Evolutionary conservation across 495 filamentous ascomycete species (phyloP), one percentile per base, ranked within the genome.

Genomic region (Hyaloscypha variabilis): DNA sequence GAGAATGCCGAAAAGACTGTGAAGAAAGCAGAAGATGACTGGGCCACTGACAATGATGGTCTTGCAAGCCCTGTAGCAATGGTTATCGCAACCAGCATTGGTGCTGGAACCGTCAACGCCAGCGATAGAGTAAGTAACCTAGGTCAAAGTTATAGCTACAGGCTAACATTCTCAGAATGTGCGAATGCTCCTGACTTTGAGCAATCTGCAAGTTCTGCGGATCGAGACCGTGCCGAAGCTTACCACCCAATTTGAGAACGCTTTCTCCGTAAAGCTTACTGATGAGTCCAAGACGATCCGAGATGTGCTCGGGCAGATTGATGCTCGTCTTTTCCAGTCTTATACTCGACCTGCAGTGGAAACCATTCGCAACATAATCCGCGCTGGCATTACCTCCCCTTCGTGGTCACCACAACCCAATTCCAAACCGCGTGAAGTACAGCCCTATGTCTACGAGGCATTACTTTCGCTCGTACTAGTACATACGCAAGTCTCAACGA

Each of bases 401-500:
- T 76, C 81, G 67, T 98, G 94, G 94, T 78, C 83, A 1, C 90
- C 91, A 0, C 67, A 79, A 0, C 78, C 83, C 13, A 78, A 76
- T 62, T 66, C 75, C 53, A 87, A 88, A 26, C 93, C 94, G 2
- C 83, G 82, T 17, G 87, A 93, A 72, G 93, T 93, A 4, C 85
- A 85, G 11, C 89, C 93, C 0, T 99, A 98, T 74, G 86, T 98
- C 63, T 97, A 97, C 81, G 88, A 88, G 60, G 85, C 89, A 2
- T 84, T 99, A 28, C 83, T 98, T 49, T 77, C 78, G 6, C 86
- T 99, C 30, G 95, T 98, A 0, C 84, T 94, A 46, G 88, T 96
- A 8, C 95, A 99, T 80, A 90, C 91, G 1, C 94, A 98, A 75
- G 91, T 98, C 21, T 88, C 86, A 36, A 96, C 93, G 5, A 97